Evolutionary conservation across 306 rosid species (phyloP).

Genomic region (Cucurbita moschata): DNA sequence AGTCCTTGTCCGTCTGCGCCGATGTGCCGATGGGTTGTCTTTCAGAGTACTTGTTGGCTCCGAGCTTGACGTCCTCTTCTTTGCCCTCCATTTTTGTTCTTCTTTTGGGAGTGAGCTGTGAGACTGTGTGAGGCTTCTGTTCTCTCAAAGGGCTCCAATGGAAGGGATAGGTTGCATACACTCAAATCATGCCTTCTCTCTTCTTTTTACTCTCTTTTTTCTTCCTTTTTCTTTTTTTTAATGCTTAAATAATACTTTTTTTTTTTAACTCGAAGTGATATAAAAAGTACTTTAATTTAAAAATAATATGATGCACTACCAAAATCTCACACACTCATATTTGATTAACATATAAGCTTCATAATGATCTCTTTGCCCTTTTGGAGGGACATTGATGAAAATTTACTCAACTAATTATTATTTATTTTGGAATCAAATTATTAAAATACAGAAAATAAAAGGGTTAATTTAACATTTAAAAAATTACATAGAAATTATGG

Average conservation of each 20-base stretch:
- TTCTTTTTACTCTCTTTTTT: background rate
- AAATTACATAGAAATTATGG: background rate
- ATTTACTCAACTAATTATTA: too few species aligned
- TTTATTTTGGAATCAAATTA: background rate
- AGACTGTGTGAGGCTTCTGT: background rate
- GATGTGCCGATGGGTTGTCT: slow-evolving; percentile 64
- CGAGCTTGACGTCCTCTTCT: slow-evolving; percentile 76
- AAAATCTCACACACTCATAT: background rate
- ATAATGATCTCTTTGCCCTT: background rate
- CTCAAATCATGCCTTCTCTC: background rate
- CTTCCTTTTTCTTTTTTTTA: background rate
- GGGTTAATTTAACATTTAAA: background rate
- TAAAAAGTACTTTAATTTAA: too few species aligned
- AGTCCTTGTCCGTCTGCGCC: slow-evolving; percentile 59
- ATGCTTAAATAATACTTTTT: too few species aligned
- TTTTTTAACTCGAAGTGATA: too few species aligned
- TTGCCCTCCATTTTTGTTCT: slow-evolving; percentile 27
- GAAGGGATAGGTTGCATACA: background rate
- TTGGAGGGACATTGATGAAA: background rate
- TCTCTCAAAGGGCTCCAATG: background rate
- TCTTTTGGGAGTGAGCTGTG: background rate
- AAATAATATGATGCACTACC: too few species aligned
- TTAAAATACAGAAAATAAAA: background rate
- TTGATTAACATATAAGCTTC: background rate
- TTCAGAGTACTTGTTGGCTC: slow-evolving; percentile 68